A percentile compares a stretch with the other conserved stretches of the same genome.
phyloP scores from a whole-genome alignment of 2,329 filamentous ascomycete genomes.

The Penicillium concentricum region DNA sequence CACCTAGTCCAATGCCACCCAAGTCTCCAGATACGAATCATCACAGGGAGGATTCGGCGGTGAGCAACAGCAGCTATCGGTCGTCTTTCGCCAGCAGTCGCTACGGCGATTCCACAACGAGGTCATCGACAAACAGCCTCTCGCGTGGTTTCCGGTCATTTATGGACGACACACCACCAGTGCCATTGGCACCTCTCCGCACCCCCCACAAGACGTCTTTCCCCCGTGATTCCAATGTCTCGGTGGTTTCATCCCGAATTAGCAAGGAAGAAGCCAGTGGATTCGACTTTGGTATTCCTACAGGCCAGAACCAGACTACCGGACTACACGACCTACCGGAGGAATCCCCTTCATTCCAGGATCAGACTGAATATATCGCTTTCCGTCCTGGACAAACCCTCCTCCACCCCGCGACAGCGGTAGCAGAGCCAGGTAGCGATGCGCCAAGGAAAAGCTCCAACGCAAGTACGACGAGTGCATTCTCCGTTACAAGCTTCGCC shows the following conservation, averaged over 20 bases:
- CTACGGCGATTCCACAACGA: constrained; percentile 37
- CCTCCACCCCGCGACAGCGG: constrained; percentile 23
- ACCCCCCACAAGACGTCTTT: constrained; percentile 21
- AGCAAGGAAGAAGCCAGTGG: constrained; percentile 27
- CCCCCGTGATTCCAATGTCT: constrained; percentile 25
- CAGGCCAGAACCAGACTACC: constrained; percentile 6
- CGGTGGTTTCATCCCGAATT: constrained; percentile 19
- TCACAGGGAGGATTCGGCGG: constrained; percentile 27
- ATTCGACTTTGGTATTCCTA: constrained; percentile 32
- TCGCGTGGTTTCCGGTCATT: constrained; percentile 29
- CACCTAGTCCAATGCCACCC: constrained; percentile 20
- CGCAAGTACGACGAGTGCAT: constrained; percentile 30
- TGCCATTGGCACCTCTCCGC: constrained; percentile 30
- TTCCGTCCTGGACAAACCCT: constrained; percentile 20
- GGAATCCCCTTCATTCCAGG: constrained; percentile 12
- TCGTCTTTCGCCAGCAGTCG: constrained; percentile 42
- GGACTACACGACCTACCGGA: constrained; percentile 24
- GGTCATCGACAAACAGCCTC: constrained; percentile 36
- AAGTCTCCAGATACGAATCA: constrained; percentile 12
- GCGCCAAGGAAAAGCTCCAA: constrained; percentile 28
- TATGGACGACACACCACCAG: constrained; percentile 34
- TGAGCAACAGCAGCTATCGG: constrained; percentile 41
- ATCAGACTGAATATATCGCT: constrained; percentile 17
- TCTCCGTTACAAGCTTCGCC: constrained; percentile 42
- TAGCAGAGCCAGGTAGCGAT: constrained; percentile 12